These are phyloP conservation scores for Lithohypha guttulata DNA, from an alignment of 2,329 filamentous ascomycete genomes.

Conservation along the genomic window DNA sequence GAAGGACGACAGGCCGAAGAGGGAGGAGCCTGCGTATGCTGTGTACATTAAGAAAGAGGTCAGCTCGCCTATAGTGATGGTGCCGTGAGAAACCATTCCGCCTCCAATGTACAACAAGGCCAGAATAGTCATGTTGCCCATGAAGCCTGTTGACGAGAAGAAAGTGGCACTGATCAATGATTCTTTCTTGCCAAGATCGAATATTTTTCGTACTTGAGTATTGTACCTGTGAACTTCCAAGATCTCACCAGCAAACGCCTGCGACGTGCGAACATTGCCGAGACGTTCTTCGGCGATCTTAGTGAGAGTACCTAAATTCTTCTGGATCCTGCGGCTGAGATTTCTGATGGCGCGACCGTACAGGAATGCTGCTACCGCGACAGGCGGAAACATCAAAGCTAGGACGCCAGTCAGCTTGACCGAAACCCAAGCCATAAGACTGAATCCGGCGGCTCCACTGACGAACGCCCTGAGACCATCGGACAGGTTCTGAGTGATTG, in stretches of 20 bases:
- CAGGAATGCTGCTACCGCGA: conserved; percentile 81
- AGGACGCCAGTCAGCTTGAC: conserved; percentile 81
- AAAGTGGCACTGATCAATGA: conserved; percentile 84
- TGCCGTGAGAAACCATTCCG: conserved; percentile 73
- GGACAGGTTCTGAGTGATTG: conserved; percentile 93
- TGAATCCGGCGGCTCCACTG: conserved; percentile 78
- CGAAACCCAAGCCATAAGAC: conserved; percentile 92
- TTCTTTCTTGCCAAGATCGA: conserved; percentile 74
- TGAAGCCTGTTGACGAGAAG: conserved; percentile 75
- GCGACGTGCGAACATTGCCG: conserved; percentile 90
- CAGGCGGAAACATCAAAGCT: conserved; percentile 76
- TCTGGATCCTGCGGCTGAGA: conserved; percentile 83
- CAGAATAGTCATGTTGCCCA: conserved; percentile 93
- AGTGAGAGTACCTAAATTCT: conserved; percentile 80
- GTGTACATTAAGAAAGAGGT: conserved; percentile 99
- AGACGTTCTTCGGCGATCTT: conserved; percentile 98
- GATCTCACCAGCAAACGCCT: conserved; percentile 88
- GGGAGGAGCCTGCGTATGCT: conserved; percentile 70
- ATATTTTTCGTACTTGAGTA: conserved; percentile 81
- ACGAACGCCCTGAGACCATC: conserved; percentile 88
- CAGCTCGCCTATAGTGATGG: conserved; percentile 81
- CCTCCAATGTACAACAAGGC: conserved; percentile 84
- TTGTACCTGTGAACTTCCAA: conserved; percentile 89
- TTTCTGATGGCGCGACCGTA: conserved; percentile 84
- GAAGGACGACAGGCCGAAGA: conserved; percentile 90